Percentiles rank a stretch among this genome's conserved stretches.
phyloP scores from a whole-genome alignment of 1,284 basidiomycete species.

The Pterulicium gracile region DNA sequence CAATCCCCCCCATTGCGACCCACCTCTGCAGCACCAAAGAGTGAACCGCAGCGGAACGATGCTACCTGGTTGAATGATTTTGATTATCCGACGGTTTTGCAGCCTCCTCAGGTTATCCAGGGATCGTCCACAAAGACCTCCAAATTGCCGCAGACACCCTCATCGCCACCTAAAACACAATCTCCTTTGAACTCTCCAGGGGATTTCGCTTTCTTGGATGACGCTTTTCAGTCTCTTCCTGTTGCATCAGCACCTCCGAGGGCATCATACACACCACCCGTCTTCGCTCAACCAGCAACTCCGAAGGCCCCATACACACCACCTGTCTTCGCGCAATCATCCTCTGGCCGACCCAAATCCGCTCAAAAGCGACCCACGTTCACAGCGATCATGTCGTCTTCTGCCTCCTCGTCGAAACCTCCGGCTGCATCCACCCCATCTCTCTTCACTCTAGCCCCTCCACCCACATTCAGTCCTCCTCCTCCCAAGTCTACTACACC shows the following conservation, averaged over 20 bases:
- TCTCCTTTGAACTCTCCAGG: background rate
- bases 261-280: background rate
- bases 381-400: background rate
- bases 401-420: background rate
- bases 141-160: too few relatives aligned
- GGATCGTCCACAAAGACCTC: too few relatives aligned
- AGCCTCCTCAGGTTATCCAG: too few relatives aligned
- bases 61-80: background rate
- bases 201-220: background rate
- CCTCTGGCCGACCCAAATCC: too few relatives aligned
- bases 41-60: slow-evolving; percentile 1
- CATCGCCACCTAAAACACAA: background rate
- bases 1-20: background rate
- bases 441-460: background rate
- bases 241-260: too few relatives aligned
- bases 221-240: too few relatives aligned
- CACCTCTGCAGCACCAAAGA: background rate
- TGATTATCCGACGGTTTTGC: too few relatives aligned
- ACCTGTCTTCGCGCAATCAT: too few relatives aligned
- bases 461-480: background rate
- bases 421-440: background rate
- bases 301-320: background rate
- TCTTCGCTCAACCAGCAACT: too few relatives aligned
- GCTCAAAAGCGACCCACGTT: background rate
- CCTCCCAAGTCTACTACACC: background rate